Percentiles rank a stretch among this genome's conserved stretches.
Evolutionary conservation across 371 early-diverging fungal species (phyloP).

Genomic region (Parasitella parasitica): DNA sequence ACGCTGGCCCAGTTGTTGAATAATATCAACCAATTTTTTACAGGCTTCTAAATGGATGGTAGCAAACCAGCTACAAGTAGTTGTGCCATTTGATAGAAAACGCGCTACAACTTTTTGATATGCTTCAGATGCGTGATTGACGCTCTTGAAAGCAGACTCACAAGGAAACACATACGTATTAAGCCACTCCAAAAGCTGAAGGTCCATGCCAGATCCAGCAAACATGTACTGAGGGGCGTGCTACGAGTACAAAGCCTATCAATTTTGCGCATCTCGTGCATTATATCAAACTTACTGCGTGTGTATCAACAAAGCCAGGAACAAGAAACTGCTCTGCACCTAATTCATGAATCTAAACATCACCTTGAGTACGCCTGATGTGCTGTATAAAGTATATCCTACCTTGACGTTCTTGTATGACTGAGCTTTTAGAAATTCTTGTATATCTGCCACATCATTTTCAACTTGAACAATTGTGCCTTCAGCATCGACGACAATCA

Average conservation of each 20-base stretch:
- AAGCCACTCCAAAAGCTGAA: conserved; percentile 90
- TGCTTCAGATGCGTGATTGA: conserved; percentile 59
- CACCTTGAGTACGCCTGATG: neutral
- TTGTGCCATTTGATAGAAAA: conserved; percentile 78
- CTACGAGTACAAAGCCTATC: conserved; percentile 23
- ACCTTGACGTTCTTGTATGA: conserved; percentile 13
- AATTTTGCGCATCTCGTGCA: neutral
- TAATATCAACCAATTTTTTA: conserved; percentile 67
- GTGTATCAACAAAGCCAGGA: conserved; percentile 91
- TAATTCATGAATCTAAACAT: conserved; percentile 43
- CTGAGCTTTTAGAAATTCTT: conserved; percentile 18
- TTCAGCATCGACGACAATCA: conserved; percentile 54
- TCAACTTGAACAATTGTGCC: conserved; percentile 61
- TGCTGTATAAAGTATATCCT: neutral
- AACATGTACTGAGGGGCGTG: conserved; percentile 95
- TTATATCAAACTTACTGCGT: conserved; percentile 52
- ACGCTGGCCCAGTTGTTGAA: conserved; percentile 78
- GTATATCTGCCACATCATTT: conserved; percentile 35
- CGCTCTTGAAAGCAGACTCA: conserved; percentile 69
- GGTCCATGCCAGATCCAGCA: conserved; percentile 84
- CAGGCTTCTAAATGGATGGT: conserved; percentile 82
- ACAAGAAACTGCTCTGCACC: conserved; percentile 69
- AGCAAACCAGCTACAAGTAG: conserved; percentile 89
- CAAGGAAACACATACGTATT: conserved; percentile 83
- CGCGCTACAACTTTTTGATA: conserved; percentile 68